Percentiles rank a stretch among this genome's conserved stretches.
Evolutionary conservation across 495 filamentous ascomycete genomes (phyloP).

Genomic region (Penicillium pancosmium): DNA sequence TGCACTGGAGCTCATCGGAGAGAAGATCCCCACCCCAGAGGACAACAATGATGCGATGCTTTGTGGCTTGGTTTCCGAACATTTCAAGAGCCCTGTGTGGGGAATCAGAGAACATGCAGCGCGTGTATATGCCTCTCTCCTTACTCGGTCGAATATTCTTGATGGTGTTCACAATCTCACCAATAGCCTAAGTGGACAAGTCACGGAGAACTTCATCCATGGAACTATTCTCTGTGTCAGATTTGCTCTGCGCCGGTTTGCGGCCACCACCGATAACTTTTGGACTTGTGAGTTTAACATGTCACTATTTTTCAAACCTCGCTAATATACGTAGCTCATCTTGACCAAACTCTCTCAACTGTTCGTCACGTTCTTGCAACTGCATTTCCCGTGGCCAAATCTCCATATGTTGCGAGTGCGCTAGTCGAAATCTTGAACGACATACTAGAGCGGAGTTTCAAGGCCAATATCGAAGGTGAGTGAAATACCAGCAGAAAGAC

Average conservation of each 20-base stretch:
- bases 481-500: neutral
- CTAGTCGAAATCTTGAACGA: conserved; percentile 49
- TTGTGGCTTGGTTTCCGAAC: conserved; percentile 37
- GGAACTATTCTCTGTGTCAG: conserved; percentile 56
- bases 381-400: conserved; percentile 34
- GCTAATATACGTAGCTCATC: conserved; percentile 29
- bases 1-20: conserved; percentile 77
- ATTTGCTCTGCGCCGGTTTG: conserved; percentile 48
- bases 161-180: conserved; percentile 53
- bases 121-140: conserved; percentile 70
- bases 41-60: conserved; percentile 38
- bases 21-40: conserved; percentile 43
- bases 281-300: conserved; percentile 29
- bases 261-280: conserved; percentile 32
- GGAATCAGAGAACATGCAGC: conserved; percentile 90
- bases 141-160: conserved; percentile 55
- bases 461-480: conserved; percentile 35
- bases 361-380: conserved; percentile 31
- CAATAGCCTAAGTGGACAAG: conserved; percentile 26
- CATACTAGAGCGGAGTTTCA: conserved; percentile 35
- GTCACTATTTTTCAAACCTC: neutral
- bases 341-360: conserved; percentile 30
- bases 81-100: conserved; percentile 77
- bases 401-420: conserved; percentile 43
- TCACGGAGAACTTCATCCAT: conserved; percentile 66